Base-by-base conservation (phyloP, 2,329 filamentous ascomycete genomes). In the Cladosporium sp. region DNA sequence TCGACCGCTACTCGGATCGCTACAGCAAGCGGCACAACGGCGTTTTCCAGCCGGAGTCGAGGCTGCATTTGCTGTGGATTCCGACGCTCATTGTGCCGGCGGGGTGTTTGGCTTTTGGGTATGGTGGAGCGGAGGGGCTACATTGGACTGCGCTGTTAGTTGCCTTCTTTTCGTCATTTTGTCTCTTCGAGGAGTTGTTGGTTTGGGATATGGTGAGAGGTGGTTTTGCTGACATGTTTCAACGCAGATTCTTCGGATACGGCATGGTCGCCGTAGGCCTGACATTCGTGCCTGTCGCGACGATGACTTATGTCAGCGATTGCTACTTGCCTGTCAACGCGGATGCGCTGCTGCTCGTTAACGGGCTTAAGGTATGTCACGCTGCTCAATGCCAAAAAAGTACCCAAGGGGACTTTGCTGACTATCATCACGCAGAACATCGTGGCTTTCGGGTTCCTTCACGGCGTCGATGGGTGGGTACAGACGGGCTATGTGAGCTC, bases 361-460 rank as follows among this genome's bases (percentile, higher is more conserved):
- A 79, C 55, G 77, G 77, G 0, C 32, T 76, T 12, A 76, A 76
- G 68, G 67, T 69, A 55, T 24, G 63, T 36, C 12, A n/a, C 26
- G 11, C 18, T 44, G 18, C 38, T n/a, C 18, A 8, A 3, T 44
- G 5, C 7, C 4, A 8, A n/a, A 21, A 5, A 10, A 12, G 4
- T 11, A 14, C 6, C 15, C 49, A 28, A 15, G 11, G 14, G 21
- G 32, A 58, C 21, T 18, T 11, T 4, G 30, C 59, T 49, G 30
- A 61, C 26, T 6, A 44, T 11, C 6, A 24, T 12, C 38, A 32
- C n/a, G n/a, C 57, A 67, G 72, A 83, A 83, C 66, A 77, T 83
- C 32, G 80, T 83, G 7, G 80, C 81, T 4, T 84, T 83, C 67
- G 80, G 80, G 2, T 82, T 83, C 67, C 68, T 82, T 18, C 81